A percentile compares a stretch with the other conserved stretches of the same genome.
These are phyloP conservation scores for Epichloe hybrida DNA, from an alignment of 2,329 filamentous ascomycete genomes.

Conservation along the genomic window DNA sequence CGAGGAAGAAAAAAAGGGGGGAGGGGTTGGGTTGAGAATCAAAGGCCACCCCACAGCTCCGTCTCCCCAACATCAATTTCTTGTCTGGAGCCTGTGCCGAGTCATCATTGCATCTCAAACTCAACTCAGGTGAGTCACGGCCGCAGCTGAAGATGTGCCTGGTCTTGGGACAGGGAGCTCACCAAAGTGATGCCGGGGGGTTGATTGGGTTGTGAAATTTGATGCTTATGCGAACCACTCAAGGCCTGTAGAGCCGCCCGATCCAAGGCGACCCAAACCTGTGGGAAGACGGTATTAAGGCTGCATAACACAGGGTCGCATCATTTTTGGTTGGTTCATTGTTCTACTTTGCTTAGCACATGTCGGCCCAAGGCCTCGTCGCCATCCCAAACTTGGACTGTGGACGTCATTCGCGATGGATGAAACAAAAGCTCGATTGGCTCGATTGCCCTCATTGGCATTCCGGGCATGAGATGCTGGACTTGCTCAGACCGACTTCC, in stretches of 20 bases:
- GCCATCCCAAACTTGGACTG: too few species aligned
- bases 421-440: too few species aligned
- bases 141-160: neutral
- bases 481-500: neutral
- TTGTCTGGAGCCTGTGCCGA: neutral
- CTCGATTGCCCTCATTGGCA: too few species aligned
- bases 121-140: neutral
- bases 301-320: slow-evolving; percentile 1
- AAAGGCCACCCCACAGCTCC: too few species aligned
- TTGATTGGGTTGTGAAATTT: neutral
- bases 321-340: neutral
- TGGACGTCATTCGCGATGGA: too few species aligned
- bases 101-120: neutral
- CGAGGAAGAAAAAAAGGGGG: too few species aligned
- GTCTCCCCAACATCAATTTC: too few species aligned
- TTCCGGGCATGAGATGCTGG: neutral
- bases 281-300: slow-evolving; percentile 3
- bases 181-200: neutral
- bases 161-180: neutral
- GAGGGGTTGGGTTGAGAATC: too few species aligned
- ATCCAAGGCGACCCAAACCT: neutral
- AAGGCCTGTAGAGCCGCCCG: neutral
- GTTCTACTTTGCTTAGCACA: neutral
- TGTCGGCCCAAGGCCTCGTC: neutral
- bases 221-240: neutral